Evolutionary conservation across 192 early-diverging fungal species (phyloP).

Genomic region (Cladochytrium replicatum): DNA sequence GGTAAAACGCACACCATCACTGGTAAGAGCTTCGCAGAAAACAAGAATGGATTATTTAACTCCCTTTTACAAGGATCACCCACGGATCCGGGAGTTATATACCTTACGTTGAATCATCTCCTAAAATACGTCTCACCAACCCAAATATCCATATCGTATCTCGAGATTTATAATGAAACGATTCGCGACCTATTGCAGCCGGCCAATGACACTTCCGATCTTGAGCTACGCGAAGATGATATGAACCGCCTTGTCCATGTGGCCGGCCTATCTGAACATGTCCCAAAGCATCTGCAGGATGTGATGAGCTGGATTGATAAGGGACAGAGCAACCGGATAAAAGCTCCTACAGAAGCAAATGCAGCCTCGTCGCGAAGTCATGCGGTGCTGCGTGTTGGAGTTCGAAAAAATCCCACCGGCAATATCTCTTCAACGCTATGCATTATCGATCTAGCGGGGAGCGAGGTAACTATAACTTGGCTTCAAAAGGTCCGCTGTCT

Average conservation of each 20-base stretch:
- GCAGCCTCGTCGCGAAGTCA: constrained; percentile 63
- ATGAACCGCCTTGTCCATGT: constrained; percentile 48
- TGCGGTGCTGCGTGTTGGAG: constrained; percentile 61
- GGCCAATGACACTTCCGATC: not conserved
- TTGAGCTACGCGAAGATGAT: constrained; percentile 73
- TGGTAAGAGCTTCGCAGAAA: too few relatives aligned
- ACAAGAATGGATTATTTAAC: too few relatives aligned
- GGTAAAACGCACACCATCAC: constrained; percentile 73
- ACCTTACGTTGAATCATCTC: constrained; percentile 48
- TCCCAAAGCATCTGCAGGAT: constrained; percentile 50
- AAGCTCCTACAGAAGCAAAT: constrained; percentile 67
- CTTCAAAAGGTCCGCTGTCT: constrained; percentile 6
- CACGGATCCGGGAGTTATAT: constrained; percentile 57
- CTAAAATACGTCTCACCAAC: constrained; percentile 30
- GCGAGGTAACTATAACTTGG: constrained; percentile 36
- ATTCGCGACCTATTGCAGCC: constrained; percentile 47
- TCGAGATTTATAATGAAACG: constrained; percentile 57
- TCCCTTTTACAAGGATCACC: constrained; percentile 30
- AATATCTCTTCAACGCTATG: constrained; percentile 42
- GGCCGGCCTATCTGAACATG: constrained; percentile 49
- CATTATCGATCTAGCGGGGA: constrained; percentile 70
- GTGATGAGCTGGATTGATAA: constrained; percentile 31
- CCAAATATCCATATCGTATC: constrained; percentile 32
- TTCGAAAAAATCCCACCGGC: constrained; percentile 1
- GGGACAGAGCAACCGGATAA: constrained; percentile 65